Evolutionary conservation across 768 basidiomycete genomes (phyloP), one percentile per base, ranked within the genome.

Genomic region (Lentinula raphanica): DNA sequence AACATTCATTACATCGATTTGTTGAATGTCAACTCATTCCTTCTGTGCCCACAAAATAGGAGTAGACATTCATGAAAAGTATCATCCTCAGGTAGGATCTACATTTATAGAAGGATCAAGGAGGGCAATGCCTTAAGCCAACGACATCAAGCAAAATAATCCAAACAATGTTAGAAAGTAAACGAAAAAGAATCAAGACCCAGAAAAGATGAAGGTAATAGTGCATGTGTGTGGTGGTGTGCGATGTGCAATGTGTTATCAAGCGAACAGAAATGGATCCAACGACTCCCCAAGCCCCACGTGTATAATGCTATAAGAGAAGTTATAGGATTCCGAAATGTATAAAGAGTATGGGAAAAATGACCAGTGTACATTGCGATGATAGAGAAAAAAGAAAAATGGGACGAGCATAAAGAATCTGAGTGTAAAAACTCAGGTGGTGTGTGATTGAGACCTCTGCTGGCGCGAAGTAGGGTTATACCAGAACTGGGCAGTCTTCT

Each of bases 401-500:
- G 5, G n/a, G 6, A 39, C 15, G 38, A 53, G 50, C 50, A 36
- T 53, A 36, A 36, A 31, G 32, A 3, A 35, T 8, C 32, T 4
- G 32, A 5, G 13, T 35, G 13, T 13, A n/a, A n/a, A 31, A 49
- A 49, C 17, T 11, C 6, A 5, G 13, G 15, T 7, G 4, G 9
- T 23, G 15, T n/a, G 25, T 27, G 21, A 27, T 45, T 27, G 44
- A 11, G 3, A 23, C 21, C 15, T 45, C 19, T 7, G 21, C 11
- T 21, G 54, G 42, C 23, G 5, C n/a, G 21, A n/a, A 17, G 42
- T 17, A 17, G 27, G 46, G 7, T 39, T 45, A n/a, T 23, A 25
- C 51, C 51, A 53, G 21, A 53, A 21, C 21, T 45, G 54, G 40
- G 44, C 54, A 46, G 25, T 19, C 54, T 32, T 46, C n/a, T 44